Conservation (phyloP, 805 yeast genomes). For the Starmerella apicola region DNA sequence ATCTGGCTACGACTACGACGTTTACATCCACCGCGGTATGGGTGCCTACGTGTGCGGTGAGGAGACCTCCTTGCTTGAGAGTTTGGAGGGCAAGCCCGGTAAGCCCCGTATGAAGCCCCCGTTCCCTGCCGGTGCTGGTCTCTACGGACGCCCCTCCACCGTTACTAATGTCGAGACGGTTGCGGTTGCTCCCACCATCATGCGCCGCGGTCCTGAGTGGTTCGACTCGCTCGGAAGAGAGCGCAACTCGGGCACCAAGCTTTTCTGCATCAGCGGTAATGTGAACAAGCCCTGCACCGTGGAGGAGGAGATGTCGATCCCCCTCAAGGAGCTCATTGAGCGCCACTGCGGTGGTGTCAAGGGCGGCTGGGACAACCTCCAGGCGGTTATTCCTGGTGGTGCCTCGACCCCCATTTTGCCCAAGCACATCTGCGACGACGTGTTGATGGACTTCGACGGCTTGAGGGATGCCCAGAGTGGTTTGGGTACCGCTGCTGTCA, state of each 20-base stretch:
- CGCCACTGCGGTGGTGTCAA: constrained; percentile 83
- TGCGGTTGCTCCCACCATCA: constrained; percentile 78
- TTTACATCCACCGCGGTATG: constrained; percentile 81
- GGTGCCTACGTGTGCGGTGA: constrained; percentile 91
- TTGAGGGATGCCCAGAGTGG: constrained; percentile 77
- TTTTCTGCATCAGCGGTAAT: constrained; percentile 79
- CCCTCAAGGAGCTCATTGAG: constrained; percentile 69
- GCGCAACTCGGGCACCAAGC: constrained; percentile 71
- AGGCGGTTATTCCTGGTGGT: constrained; percentile 85
- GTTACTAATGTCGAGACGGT: constrained; percentile 88
- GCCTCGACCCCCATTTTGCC: constrained; percentile 77
- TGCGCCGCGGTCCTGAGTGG: constrained; percentile 85
- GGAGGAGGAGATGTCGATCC: constrained; percentile 88
- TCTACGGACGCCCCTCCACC: constrained; percentile 82
- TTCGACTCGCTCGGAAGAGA: constrained; percentile 74
- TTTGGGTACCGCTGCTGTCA: constrained; percentile 86
- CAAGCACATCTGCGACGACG: constrained; percentile 50
- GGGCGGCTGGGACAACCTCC: constrained; percentile 87
- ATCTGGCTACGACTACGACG: constrained; percentile 71
- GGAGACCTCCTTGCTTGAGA: constrained; percentile 80
- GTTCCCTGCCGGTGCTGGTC: constrained; percentile 88
- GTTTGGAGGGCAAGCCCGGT: constrained; percentile 85
- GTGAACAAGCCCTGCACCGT: constrained; percentile 88
- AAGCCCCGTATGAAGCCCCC: constrained; percentile 91
- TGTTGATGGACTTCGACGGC: constrained; percentile 80